Evolutionary conservation across 306 rosid species (phyloP).

Genomic region (Astragalus membranaceus): DNA sequence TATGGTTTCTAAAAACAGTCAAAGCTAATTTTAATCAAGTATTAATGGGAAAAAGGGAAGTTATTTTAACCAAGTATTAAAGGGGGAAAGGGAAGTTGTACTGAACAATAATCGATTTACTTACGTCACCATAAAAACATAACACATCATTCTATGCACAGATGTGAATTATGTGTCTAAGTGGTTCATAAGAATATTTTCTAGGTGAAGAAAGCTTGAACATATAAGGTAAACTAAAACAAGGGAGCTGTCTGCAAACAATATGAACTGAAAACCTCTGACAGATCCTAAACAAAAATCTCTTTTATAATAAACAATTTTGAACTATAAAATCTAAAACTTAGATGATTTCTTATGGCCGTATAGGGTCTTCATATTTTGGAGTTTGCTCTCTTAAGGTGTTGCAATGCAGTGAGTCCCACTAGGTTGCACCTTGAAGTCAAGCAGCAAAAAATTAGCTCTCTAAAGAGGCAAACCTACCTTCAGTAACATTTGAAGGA

Average conservation of each 20-base stretch:
- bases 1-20: not conserved
- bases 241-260: not conserved
- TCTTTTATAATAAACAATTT: not conserved
- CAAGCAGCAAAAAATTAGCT: slow-evolving; percentile 12
- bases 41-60: not conserved
- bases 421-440: slow-evolving; percentile 13
- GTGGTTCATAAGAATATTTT: not conserved
- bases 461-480: slow-evolving; percentile 33
- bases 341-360: not conserved
- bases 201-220: not conserved
- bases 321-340: slow-evolving; percentile 12
- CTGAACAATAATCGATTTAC: not conserved
- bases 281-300: slow-evolving; percentile 12
- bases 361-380: slow-evolving; percentile 6
- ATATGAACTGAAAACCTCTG: not conserved
- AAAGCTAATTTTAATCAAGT: not conserved
- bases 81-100: not conserved
- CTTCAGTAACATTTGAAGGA: slow-evolving; percentile 83
- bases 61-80: not conserved
- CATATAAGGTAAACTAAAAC: not conserved
- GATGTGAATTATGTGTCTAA: not conserved
- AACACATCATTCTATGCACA: not conserved
- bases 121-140: not conserved
- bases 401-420: slow-evolving; percentile 8
- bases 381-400: slow-evolving; percentile 17